These are phyloP conservation scores for Xylariales sp. DNA, from an alignment of 2,329 filamentous ascomycete genomes.

Conservation along the genomic window DNA sequence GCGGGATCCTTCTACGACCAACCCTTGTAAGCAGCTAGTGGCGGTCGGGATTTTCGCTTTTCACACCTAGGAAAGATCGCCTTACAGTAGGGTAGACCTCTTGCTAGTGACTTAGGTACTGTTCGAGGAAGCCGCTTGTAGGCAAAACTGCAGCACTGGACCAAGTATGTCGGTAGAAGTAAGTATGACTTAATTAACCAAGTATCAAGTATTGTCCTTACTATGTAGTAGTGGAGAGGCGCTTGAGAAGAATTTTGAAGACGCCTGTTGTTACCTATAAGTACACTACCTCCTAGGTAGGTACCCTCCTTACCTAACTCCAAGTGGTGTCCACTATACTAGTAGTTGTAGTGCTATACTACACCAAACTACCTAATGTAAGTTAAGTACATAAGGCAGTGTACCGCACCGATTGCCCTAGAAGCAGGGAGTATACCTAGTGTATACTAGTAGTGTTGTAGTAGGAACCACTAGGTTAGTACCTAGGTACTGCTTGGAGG, in stretches of 20 bases:
- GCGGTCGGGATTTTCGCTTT: not conserved
- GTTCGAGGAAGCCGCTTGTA: slow-evolving; percentile 8
- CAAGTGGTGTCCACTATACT: too few species aligned
- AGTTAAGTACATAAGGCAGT: not conserved
- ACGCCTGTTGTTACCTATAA: not conserved
- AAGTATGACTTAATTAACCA: too few species aligned
- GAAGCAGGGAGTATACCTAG: slow-evolving; percentile 18
- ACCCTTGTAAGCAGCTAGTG: slow-evolving; percentile 12
- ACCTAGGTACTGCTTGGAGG: too few species aligned
- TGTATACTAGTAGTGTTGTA: too few species aligned
- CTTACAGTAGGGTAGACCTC: not conserved
- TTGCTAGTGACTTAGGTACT: too few species aligned
- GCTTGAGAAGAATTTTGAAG: slow-evolving; percentile 14
- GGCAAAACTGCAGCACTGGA: not conserved
- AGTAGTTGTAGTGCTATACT: too few species aligned
- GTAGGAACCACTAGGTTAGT: too few species aligned
- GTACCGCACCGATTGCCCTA: slow-evolving; percentile 16
- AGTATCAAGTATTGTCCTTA: too few species aligned
- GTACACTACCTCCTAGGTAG: too few species aligned
- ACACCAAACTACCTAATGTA: too few species aligned
- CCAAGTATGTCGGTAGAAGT: not conserved
- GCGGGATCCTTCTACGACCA: slow-evolving; percentile 27
- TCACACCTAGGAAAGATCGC: slow-evolving; percentile 4
- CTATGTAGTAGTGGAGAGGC: not conserved
- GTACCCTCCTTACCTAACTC: too few species aligned